Conservation (phyloP, 768 basidiomycete species). For the Hemileccinum impolitum region DNA sequence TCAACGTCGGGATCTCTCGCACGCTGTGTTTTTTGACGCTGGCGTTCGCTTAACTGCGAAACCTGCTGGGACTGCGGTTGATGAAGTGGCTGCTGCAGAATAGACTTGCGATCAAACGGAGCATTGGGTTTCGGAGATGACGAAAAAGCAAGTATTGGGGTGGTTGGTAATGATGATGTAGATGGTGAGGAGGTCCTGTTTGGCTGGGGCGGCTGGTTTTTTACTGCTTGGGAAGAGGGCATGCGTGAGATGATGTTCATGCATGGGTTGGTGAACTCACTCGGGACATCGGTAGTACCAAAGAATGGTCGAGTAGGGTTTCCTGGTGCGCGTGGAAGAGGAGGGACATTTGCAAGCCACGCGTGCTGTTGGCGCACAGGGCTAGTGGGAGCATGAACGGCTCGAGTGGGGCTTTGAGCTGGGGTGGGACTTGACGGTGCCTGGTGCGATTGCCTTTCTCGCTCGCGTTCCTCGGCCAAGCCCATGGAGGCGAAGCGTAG, state of each 20-base stretch:
- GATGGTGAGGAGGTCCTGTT: slow-evolving; percentile 12
- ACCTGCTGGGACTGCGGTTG: slow-evolving; percentile 10
- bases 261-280: slow-evolving; percentile 12
- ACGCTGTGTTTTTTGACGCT: slow-evolving; percentile 22
- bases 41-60: slow-evolving; percentile 23
- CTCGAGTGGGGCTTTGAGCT: slow-evolving; percentile 15
- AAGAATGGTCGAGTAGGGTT: slow-evolving; percentile 10
- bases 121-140: slow-evolving; percentile 19
- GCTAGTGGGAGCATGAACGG: slow-evolving; percentile 6
- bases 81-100: slow-evolving; percentile 13
- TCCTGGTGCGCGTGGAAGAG: slow-evolving; percentile 28
- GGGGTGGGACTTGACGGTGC: neutral
- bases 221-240: neutral
- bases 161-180: slow-evolving; percentile 21
- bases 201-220: slow-evolving; percentile 7
- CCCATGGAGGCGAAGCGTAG: slow-evolving; percentile 32
- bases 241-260: slow-evolving; percentile 6
- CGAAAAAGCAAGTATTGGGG: slow-evolving; percentile 17
- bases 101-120: slow-evolving; percentile 21
- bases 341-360: slow-evolving; percentile 25
- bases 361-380: slow-evolving; percentile 18
- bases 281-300: slow-evolving; percentile 4
- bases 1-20: slow-evolving; percentile 25
- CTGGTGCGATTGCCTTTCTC: slow-evolving; percentile 12
- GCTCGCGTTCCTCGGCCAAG: slow-evolving; percentile 21